Conservation (phyloP, 345 rosid species). For the Camelina neglecta region DNA sequence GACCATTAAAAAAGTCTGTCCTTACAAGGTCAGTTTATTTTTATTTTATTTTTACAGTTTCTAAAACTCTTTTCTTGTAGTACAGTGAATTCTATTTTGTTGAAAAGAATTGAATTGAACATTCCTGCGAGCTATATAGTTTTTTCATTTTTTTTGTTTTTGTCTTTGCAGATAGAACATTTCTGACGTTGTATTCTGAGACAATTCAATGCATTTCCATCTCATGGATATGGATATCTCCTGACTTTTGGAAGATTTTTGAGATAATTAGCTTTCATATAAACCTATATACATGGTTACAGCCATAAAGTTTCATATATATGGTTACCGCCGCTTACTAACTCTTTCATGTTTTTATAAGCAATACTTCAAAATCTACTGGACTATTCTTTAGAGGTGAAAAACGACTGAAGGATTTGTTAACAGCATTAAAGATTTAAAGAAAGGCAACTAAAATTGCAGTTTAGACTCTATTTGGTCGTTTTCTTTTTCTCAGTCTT, state of each 20-base stretch:
- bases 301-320: slow-evolving; percentile 10
- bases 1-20: slow-evolving; percentile 18
- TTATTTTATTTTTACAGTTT: slow-evolving; percentile 24
- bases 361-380: not conserved
- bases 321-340: not conserved
- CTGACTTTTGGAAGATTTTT: slow-evolving; percentile 31
- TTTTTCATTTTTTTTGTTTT: not conserved
- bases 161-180: slow-evolving; percentile 27
- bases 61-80: slow-evolving; percentile 20
- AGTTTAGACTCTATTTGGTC: not conserved
- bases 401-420: not conserved
- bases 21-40: slow-evolving; percentile 34
- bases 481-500: not conserved
- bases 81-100: slow-evolving; percentile 23
- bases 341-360: not conserved
- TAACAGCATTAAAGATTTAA: not conserved
- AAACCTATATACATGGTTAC: not conserved
- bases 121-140: not conserved
- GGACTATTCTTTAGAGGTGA: not conserved
- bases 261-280: slow-evolving; percentile 17
- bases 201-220: slow-evolving; percentile 20
- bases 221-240: slow-evolving; percentile 27
- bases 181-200: slow-evolving; percentile 33
- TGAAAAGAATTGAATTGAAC: slow-evolving; percentile 13
- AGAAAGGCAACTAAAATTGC: not conserved